Base-by-base conservation (phyloP, 257 asterid species). In the Petrea volubilis region DNA sequence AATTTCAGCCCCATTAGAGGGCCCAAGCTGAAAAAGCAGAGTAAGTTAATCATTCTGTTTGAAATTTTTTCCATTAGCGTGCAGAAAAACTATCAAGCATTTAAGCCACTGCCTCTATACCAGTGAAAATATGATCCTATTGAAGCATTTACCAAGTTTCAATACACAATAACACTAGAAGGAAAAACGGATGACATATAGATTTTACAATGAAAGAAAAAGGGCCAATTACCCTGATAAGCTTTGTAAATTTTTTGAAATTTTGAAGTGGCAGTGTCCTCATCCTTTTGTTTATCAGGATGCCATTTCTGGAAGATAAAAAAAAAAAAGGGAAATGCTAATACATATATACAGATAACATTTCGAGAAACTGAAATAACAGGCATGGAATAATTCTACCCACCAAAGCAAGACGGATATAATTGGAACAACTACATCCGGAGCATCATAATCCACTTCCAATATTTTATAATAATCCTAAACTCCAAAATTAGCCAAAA, bases 221-320 rank as follows among this genome's bases (percentile, higher is more conserved):
- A 60, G 52, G 21, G 23, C 41, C 34, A 29, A 70, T 70, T 74
- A 95, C 98, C 96, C 74, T 83, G 87, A 77, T 92, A 92, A 14
- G 99, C 99, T 80, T 90, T 96, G 34, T 83, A 92, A 33, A 95
- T 92, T 60, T 92, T 98, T 82, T 95, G 99, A 73, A 95, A 95
- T 76, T 73, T 90, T 17, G 96, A 79, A 71, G 96, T 92, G 31
- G 97, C 81, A 52, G 44, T 23, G 47, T 74, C 96, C 68, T 80
- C 89, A 38, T 77, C 85, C 77, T 90, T 92, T 72, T 87, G 86
- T 77, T 95, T 95, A 81, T 95, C 98, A 27, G 99, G 99, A 72
- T 95, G 99, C 97, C 97, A 95, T 85, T 90, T 90, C 98, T 90
- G 79, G 77, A 46, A 74, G 11, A 56, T 27, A 33, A 46, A 43